phyloP scores from a whole-genome alignment of 2,329 filamentous ascomycete genomes.

The Zymoseptoria crescenta region DNA sequence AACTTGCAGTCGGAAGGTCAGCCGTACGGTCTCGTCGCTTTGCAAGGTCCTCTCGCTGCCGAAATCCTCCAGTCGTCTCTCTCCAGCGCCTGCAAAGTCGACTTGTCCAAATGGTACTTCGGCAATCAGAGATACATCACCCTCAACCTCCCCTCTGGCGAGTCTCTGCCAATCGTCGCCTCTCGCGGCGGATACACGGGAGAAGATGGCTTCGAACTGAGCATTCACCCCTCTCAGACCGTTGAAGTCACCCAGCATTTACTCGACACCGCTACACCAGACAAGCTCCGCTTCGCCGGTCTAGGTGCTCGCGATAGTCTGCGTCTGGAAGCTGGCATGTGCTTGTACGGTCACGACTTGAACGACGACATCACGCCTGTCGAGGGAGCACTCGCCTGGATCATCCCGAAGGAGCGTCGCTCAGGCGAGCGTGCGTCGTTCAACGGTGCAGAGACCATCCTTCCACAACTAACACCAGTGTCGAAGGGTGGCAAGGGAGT shows the following conservation, averaged over 20 bases:
- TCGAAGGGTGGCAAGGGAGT: slow-evolving; percentile 45
- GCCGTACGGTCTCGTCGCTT: slow-evolving; percentile 70
- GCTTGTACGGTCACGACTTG: slow-evolving; percentile 97
- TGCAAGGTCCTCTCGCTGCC: slow-evolving; percentile 76
- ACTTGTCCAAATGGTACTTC: slow-evolving; percentile 67
- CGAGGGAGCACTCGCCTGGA: slow-evolving; percentile 63
- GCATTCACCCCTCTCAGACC: slow-evolving; percentile 61
- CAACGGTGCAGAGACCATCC: slow-evolving; percentile 71
- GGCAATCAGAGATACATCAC: slow-evolving; percentile 63
- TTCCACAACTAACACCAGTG: slow-evolving; percentile 58
- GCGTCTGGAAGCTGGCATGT: slow-evolving; percentile 94
- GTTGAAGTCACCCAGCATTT: slow-evolving; percentile 61
- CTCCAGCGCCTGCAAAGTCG: slow-evolving; percentile 39
- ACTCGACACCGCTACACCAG: slow-evolving; percentile 49
- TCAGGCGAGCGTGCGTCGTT: slow-evolving; percentile 57
- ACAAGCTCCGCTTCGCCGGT: slow-evolving; percentile 71
- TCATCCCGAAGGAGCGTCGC: slow-evolving; percentile 73
- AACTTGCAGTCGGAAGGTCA: slow-evolving; percentile 37
- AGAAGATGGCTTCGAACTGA: slow-evolving; percentile 97
- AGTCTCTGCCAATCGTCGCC: slow-evolving; percentile 56
- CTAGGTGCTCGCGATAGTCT: slow-evolving; percentile 87
- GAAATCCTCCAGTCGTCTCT: slow-evolving; percentile 61
- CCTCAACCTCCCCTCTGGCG: slow-evolving; percentile 53
- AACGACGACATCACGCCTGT: slow-evolving; percentile 68
- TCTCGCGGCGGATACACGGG: slow-evolving; percentile 92